Evolutionary conservation across 495 filamentous ascomycete species (phyloP), one percentile per base, ranked within the genome.

Genomic region (Lophium mytilinum): DNA sequence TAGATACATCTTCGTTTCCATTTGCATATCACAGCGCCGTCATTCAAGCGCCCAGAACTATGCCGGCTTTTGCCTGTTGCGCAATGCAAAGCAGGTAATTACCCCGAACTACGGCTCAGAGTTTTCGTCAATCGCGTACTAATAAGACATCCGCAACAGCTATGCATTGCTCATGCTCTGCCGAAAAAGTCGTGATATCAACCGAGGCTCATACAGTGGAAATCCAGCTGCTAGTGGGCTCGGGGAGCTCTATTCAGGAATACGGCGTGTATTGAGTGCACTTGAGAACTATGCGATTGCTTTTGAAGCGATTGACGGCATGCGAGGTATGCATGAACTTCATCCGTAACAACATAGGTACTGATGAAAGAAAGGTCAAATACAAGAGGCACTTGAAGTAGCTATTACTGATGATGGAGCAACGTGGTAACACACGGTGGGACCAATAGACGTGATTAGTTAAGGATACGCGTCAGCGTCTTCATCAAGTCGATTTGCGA

Each of bases 41-140:
- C 74, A 45, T 79, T 78, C 30, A 73, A 78, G 35, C 77, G 11
- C 78, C 80, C 2, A 74, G 80, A 33, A 81, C 78, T 15, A 82
- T 84, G 77, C 81, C 81, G 0, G 75, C 78, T 0, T 83, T 83
- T 55, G 78, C 81, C 15, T 82, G 79, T 57, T 84, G 81, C 60
- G 73, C 81, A 9, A 83, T 84, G 80, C 81, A 84, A 61, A 76
- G 77, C 43, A 80, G 24, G 24, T 30, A 30, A 3, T 30, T 30
- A 30, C 6, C 24, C 24, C 24, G 6, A 6, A 30, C 2, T 6
- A 6, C 24, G 24, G 6, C 6, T 30, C 24, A 6, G 2, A 30
- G 6, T 6, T 30, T 2, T 30, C 24, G 24, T 30, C 24, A 30
- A 30, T 3, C 24, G 2, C 24, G 24, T 30, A 30, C 24, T 30